Evolutionary conservation across 2,329 filamentous ascomycete species (phyloP).

Genomic region (Colletotrichum sp.): DNA sequence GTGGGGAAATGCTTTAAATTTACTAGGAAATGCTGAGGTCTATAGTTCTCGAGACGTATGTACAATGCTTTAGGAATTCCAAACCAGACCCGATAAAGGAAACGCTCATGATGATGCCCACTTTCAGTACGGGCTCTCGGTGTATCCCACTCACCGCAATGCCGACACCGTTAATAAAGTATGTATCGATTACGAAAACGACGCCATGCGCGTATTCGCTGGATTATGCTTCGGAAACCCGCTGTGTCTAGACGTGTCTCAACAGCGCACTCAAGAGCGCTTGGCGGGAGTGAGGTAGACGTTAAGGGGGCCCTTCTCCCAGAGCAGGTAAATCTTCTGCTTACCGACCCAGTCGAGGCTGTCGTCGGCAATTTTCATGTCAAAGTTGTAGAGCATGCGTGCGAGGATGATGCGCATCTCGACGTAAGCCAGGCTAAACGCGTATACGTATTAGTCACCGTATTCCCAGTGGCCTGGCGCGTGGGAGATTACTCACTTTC

Average conservation of each 20-base stretch:
- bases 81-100: not conserved
- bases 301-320: conserved; percentile 14
- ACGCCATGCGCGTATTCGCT: not conserved
- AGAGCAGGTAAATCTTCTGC: conserved; percentile 16
- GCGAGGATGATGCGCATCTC: conserved; percentile 54
- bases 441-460: not conserved
- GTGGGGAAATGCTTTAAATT: not conserved
- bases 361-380: conserved; percentile 41
- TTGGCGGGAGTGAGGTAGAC: conserved; percentile 5
- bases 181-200: not conserved
- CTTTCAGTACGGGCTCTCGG: not conserved
- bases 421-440: conserved; percentile 43
- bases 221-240: not conserved
- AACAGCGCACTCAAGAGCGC: not conserved
- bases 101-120: not conserved
- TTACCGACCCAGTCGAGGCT: conserved; percentile 37
- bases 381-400: conserved; percentile 50
- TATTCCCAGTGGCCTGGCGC: not conserved
- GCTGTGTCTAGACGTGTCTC: not conserved
- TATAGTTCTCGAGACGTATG: not conserved
- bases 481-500: conserved; percentile 42
- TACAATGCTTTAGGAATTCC: not conserved
- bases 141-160: not conserved
- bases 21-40: not conserved
- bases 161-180: not conserved